Base-by-base conservation (phyloP, 2,329 filamentous ascomycete species). In the Leptographium flavum region DNA sequence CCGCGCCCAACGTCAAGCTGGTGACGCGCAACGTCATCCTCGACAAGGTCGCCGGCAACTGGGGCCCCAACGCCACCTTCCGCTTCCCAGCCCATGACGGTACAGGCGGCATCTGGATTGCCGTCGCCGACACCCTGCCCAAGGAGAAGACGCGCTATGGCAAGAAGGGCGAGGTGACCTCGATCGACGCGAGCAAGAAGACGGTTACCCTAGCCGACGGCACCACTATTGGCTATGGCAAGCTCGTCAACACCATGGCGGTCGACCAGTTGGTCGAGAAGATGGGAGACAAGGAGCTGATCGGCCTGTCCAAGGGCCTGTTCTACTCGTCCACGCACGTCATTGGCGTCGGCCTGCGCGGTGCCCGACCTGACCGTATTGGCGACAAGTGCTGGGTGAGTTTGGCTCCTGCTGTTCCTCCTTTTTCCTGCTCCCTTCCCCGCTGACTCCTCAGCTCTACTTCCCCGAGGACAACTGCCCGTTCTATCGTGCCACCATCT, bases 401-500 rank as follows among this genome's bases (percentile, higher is more conserved):
- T n/a, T 36, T 10, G 11, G 3, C 10, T 21, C 19, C 35, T 37
- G 21, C 2, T 23, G 1, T 28, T 11, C 42, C 8, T n/a, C 10
- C 11, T 3, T 36, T 39, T 9, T 11, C 27, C 23, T 31, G 4
- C 1, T 21, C 17, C 35, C 10, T 19, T 41, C 15, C 10, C 5
- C 3, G 13, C 36, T 43, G 39, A 45, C 27, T n/a, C 14, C 3
- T 25, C 46, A 82, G 81, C 74, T 98, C 54, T 98, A 98, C 78
- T 98, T 96, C 79, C 92, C 92, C 51, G 92, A 98, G 67, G 83
- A 94, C 65, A 83, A 98, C 76, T 95, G 87, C 73, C 87, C 87
- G 62, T 98, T 98, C 76, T 98, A 98, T 76, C 86, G 92, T 56
- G 92, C 92, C 60, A 98, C 92, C 60, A 96, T 98, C 70, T 98